Percentiles rank a stretch among this genome's conserved stretches.
Evolutionary conservation across 768 basidiomycete genomes (phyloP).

Genomic region (Tylopilus plumbeoviolaceoides): DNA sequence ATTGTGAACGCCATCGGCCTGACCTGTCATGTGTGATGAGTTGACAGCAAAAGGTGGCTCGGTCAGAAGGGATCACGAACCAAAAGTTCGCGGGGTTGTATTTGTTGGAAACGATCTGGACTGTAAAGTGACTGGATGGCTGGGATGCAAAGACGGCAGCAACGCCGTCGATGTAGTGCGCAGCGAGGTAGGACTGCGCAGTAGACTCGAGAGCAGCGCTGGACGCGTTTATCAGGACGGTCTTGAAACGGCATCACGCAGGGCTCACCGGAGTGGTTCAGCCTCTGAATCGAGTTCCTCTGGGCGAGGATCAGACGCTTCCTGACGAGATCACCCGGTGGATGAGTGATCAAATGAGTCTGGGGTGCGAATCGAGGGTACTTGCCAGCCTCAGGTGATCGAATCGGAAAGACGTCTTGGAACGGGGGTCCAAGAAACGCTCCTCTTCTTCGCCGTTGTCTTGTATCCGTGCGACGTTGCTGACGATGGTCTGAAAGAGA

Average conservation of each 20-base stretch:
- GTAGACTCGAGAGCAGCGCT: conserved; percentile 72
- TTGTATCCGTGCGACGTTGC: conserved; percentile 57
- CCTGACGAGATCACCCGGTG: conserved; percentile 39
- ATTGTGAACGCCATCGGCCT: conserved; percentile 91
- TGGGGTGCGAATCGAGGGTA: conserved; percentile 13
- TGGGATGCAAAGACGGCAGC: conserved; percentile 63
- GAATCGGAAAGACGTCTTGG: conserved; percentile 73
- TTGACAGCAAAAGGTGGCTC: neutral
- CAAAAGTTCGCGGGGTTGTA: conserved; percentile 94
- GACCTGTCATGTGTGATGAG: conserved; percentile 52
- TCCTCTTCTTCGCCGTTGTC: conserved; percentile 44
- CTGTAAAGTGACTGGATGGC: conserved; percentile 46
- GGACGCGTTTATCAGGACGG: neutral
- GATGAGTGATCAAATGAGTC: conserved; percentile 1
- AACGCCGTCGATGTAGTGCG: conserved; percentile 84
- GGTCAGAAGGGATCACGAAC: conserved; percentile 36
- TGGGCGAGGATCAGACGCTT: conserved; percentile 68
- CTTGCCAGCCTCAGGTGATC: conserved; percentile 82
- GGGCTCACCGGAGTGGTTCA: conserved; percentile 72
- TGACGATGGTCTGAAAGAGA: conserved; percentile 70
- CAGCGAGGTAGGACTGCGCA: conserved; percentile 60
- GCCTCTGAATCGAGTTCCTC: conserved; percentile 58
- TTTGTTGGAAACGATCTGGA: conserved; percentile 93
- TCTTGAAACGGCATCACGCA: neutral
- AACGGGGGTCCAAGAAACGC: conserved; percentile 81